Base-by-base conservation (phyloP, 192 early-diverging fungal species). In the Coemansia sp. region DNA sequence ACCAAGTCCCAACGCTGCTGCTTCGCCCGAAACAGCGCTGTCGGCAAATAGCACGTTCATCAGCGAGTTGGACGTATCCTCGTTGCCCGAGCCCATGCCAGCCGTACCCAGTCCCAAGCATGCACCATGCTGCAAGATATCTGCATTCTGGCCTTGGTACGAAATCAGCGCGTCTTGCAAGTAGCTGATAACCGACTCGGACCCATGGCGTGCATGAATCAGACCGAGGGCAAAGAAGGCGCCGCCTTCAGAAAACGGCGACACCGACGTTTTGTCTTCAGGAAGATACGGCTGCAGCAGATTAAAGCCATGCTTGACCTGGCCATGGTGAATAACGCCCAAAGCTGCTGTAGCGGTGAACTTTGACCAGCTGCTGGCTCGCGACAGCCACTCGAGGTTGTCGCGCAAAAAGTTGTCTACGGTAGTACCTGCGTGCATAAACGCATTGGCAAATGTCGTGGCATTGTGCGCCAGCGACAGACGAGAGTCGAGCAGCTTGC, bases 241-340 rank as follows among this genome's bases (percentile, higher is more conserved):
- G 11, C 97, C 97, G 48, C 94, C 97, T 69, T 99, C 97, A 1
- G 89, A 91, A 76, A 94, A 99, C 10, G 91, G 83, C 60, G 88
- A 91, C 8, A 82, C 85, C 28, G 84, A 88, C 11, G 90, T 90
- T 16, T 89, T 90, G 45, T 96, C 92, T 71, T 89, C 85, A 6
- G 97, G 97, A 28, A 99, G 85, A 64, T 99, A 99, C 41, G 94
- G 97, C 32, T 84, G 84, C 45, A 99, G 72, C 34, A 99, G 70
- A 11, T 79, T 78, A 67, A 90, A 84, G 1, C 89, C 88, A 42
- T 93, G 88, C 17, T 85, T 83, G 40, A 95, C 72, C 57, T 99
- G 96, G n/a, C 96, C 96, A 79, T 90, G 91, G 79, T 99, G 97
- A 60, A 99, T 97, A 10, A 98, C 94, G 52, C 97, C 97, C 39